Conservation (phyloP, 495 filamentous ascomycete species). For the Penicillium mononematosum region DNA sequence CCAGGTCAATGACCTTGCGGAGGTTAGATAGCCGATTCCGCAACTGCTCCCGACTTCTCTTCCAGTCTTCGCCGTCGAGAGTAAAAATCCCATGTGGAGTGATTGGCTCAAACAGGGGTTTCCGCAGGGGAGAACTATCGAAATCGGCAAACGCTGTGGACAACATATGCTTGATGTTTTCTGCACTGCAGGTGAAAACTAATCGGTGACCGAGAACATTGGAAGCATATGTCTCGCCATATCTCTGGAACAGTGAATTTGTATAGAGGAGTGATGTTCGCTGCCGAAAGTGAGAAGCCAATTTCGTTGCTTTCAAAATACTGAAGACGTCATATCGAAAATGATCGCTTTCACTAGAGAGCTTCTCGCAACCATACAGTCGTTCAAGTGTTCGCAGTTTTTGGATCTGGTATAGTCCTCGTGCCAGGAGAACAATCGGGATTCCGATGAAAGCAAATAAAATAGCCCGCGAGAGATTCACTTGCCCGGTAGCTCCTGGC, state of each 20-base stretch:
- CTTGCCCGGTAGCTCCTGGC: not conserved
- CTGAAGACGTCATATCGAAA: constrained; percentile 1
- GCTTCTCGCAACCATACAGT: not conserved
- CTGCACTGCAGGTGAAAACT: constrained; percentile 18
- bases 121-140: constrained; percentile 19
- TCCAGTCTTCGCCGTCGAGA: constrained; percentile 21
- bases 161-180: constrained; percentile 21
- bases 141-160: constrained; percentile 18
- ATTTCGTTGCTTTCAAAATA: constrained; percentile 2
- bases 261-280: constrained; percentile 14
- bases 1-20: constrained; percentile 15
- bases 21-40: constrained; percentile 16
- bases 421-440: not conserved
- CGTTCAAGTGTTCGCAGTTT: not conserved
- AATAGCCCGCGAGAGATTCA: not conserved
- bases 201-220: constrained; percentile 15
- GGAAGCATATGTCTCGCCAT: constrained; percentile 20
- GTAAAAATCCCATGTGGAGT: constrained; percentile 26
- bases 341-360: not conserved
- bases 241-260: constrained; percentile 13
- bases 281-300: constrained; percentile 1
- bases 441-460: not conserved
- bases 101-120: constrained; percentile 17
- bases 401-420: too few relatives aligned
- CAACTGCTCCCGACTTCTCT: constrained; percentile 12